Evolutionary conservation across 2,329 filamentous ascomycete species (phyloP), one percentile per base, ranked within the genome.

Genomic region (Akanthomyces muscarius): DNA sequence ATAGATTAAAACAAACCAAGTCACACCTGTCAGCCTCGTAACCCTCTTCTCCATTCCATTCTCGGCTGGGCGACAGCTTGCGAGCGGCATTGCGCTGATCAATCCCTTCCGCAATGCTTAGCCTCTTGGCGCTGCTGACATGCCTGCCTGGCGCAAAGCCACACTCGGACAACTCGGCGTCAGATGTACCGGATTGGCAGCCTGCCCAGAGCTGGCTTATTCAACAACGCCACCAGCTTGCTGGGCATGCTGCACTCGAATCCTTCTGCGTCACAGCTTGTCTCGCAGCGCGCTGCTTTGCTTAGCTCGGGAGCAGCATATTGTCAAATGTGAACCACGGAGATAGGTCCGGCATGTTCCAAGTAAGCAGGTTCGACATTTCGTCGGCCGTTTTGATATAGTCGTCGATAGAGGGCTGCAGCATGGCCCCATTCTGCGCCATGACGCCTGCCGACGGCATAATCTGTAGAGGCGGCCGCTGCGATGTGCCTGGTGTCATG

Each of bases 301-400:
- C 25, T 64, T n/a, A 64, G 18, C 51, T 56, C 6, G 63, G 57
- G 11, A 61, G 45, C 44, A 64, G 42, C 52, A 64, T 47, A 18
- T 64, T 54, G 10, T 59, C 57, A 53, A 56, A 56, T 4, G 45
- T 63, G 28, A 66, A 56, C 65, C 60, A 65, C n/a, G 65, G 61
- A 36, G 67, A 64, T 8, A 69, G 55, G 16, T 68, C 67, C 14
- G 63, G 63, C 57, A 65, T 65, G 11, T 65, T 62, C 68, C 69
- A 70, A 16, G 69, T 70, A 33, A 71, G 54, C 45, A 67, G 66
- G 16, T 65, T 61, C 8, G 68, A 68, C 68, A 71, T 71, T 53
- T 71, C 68, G 48, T 68, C 69, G 4, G 69, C 69, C 18, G 67
- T 65, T 42, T 65, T 65, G 50, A 69, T 67, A 54, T 71, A 69